Percentiles rank a stretch among this genome's conserved stretches.
phyloP scores from a whole-genome alignment of 805 yeast genomes.

The Ascoidea tarda region DNA sequence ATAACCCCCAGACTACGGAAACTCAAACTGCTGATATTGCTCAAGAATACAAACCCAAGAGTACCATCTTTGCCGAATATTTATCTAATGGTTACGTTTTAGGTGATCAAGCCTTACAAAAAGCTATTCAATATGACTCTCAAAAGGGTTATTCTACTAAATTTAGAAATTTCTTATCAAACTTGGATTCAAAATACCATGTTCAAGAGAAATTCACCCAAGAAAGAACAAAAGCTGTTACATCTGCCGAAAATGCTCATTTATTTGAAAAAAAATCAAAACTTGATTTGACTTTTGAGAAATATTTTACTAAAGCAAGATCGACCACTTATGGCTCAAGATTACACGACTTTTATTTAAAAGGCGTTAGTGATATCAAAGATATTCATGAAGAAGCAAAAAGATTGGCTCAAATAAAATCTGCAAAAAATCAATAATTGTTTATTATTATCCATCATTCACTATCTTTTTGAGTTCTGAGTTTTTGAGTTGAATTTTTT shows the following conservation, averaged over 20 bases:
- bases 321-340: slow-evolving; percentile 34
- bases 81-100: slow-evolving; percentile 60
- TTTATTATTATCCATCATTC: too few relatives aligned
- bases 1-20: background rate
- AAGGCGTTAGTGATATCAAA: slow-evolving; percentile 36
- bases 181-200: slow-evolving; percentile 48
- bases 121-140: slow-evolving; percentile 50
- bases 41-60: slow-evolving; percentile 69
- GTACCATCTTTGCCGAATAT: slow-evolving; percentile 63
- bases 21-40: slow-evolving; percentile 27
- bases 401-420: slow-evolving; percentile 50
- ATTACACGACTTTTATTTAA: slow-evolving; percentile 46
- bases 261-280: slow-evolving; percentile 20
- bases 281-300: slow-evolving; percentile 26
- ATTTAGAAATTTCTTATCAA: slow-evolving; percentile 40
- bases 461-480: too few relatives aligned
- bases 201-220: slow-evolving; percentile 36
- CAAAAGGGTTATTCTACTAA: slow-evolving; percentile 43
- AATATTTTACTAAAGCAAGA: slow-evolving; percentile 21
- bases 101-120: slow-evolving; percentile 44
- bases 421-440: slow-evolving; percentile 10
- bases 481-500: too few relatives aligned
- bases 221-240: background rate
- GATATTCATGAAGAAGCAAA: slow-evolving; percentile 66
- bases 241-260: slow-evolving; percentile 17